phyloP scores from a whole-genome alignment of 202 grass and related monocot species.

The Musa balbisiana region DNA sequence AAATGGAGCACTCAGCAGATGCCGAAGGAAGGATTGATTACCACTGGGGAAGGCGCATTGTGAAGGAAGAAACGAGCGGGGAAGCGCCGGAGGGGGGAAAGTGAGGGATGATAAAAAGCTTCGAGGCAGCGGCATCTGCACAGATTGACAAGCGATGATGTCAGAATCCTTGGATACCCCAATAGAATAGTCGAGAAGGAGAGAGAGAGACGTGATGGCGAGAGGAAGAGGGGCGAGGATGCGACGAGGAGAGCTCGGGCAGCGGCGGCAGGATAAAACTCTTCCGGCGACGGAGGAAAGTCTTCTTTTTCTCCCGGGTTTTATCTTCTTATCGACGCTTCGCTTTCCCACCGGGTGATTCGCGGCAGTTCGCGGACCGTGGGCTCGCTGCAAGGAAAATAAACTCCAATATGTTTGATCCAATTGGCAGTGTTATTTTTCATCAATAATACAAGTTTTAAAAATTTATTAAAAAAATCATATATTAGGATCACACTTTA shows the following conservation, averaged over 20 bases:
- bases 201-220: neutral
- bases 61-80: neutral
- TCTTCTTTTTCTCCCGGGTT: too few species aligned
- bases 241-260: neutral
- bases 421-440: too few species aligned
- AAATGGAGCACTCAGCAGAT: neutral
- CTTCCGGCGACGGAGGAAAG: too few species aligned
- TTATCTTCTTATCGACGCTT: too few species aligned
- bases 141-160: neutral
- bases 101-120: neutral
- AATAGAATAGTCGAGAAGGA: too few species aligned
- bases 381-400: too few species aligned
- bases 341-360: too few species aligned
- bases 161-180: neutral
- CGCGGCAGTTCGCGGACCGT: too few species aligned
- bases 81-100: neutral
- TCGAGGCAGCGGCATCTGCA: neutral
- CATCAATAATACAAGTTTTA: too few species aligned
- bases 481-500: too few species aligned
- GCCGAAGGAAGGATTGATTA: neutral
- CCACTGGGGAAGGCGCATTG: neutral
- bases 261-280: neutral
- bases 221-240: neutral
- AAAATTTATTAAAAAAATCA: too few species aligned
- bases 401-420: too few species aligned